phyloP scores from a whole-genome alignment of 768 basidiomycete species.

The Postia placenta region DNA sequence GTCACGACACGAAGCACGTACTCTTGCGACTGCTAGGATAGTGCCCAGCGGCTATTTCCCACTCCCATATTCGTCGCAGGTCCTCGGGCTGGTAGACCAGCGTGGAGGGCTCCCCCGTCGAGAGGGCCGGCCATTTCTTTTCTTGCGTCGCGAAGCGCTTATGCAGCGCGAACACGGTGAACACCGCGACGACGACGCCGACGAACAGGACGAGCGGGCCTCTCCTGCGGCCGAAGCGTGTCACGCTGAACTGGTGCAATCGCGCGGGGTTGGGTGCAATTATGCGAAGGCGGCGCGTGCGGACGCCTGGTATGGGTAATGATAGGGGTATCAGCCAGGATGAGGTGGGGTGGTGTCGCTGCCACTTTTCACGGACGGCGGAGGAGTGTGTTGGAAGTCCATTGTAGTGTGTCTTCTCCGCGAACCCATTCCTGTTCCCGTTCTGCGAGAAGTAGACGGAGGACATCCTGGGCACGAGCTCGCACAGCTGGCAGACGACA shows the following conservation, averaged over 20 bases:
- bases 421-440: slow-evolving; percentile 40
- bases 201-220: slow-evolving; percentile 48
- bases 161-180: slow-evolving; percentile 53
- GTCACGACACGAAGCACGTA: slow-evolving; percentile 34
- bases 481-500: slow-evolving; percentile 10
- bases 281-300: slow-evolving; percentile 48
- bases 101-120: slow-evolving; percentile 53
- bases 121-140: slow-evolving; percentile 56
- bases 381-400: slow-evolving; percentile 46
- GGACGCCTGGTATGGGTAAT: slow-evolving; percentile 55
- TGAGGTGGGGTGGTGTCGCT: slow-evolving; percentile 34
- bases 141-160: slow-evolving; percentile 56
- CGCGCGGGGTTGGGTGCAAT: slow-evolving; percentile 55
- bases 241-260: slow-evolving; percentile 48
- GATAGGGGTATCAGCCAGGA: slow-evolving; percentile 58
- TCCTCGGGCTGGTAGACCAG: slow-evolving; percentile 74
- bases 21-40: slow-evolving; percentile 80
- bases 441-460: slow-evolving; percentile 43
- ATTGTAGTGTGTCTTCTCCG: slow-evolving; percentile 37
- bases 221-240: slow-evolving; percentile 54
- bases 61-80: slow-evolving; percentile 87
- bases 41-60: slow-evolving; percentile 92
- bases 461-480: slow-evolving; percentile 26
- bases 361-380: slow-evolving; percentile 62
- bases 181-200: slow-evolving; percentile 39